Evolutionary conservation across 208 protist species (phyloP).

Genomic region (Acanthamoeba lenticulata): DNA sequence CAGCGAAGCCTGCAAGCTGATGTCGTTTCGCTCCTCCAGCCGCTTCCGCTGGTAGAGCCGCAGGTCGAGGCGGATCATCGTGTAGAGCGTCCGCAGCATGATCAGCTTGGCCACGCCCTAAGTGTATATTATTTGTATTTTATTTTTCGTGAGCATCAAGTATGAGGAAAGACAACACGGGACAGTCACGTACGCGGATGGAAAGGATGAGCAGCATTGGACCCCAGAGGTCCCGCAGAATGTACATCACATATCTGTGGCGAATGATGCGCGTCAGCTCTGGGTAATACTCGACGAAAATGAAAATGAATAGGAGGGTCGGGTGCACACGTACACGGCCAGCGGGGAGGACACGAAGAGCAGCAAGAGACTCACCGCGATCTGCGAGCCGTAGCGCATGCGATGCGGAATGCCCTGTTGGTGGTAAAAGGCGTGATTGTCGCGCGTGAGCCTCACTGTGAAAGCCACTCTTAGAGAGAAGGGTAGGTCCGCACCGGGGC

Average conservation of each 20-base stretch:
- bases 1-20: background rate
- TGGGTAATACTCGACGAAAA: background rate
- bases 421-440: background rate
- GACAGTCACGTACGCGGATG: constrained; percentile 1
- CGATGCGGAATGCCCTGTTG: background rate
- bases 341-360: background rate
- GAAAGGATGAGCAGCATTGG: constrained; percentile 31
- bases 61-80: background rate
- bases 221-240: background rate
- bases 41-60: constrained; percentile 26
- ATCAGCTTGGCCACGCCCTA: constrained; percentile 14
- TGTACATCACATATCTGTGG: constrained; percentile 18
- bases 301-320: background rate
- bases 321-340: background rate
- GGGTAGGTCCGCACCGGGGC: background rate
- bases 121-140: too few relatives aligned
- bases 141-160: too few relatives aligned
- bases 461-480: background rate
- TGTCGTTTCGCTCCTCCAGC: background rate
- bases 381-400: constrained; percentile 11
- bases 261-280: too few relatives aligned
- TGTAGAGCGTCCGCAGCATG: constrained; percentile 10
- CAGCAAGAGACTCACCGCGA: background rate
- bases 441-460: background rate
- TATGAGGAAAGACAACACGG: background rate